A percentile compares a stretch with the other conserved stretches of the same genome.
phyloP scores from a whole-genome alignment of 2,329 filamentous ascomycete species.

The Albophoma yamanashiensis region DNA sequence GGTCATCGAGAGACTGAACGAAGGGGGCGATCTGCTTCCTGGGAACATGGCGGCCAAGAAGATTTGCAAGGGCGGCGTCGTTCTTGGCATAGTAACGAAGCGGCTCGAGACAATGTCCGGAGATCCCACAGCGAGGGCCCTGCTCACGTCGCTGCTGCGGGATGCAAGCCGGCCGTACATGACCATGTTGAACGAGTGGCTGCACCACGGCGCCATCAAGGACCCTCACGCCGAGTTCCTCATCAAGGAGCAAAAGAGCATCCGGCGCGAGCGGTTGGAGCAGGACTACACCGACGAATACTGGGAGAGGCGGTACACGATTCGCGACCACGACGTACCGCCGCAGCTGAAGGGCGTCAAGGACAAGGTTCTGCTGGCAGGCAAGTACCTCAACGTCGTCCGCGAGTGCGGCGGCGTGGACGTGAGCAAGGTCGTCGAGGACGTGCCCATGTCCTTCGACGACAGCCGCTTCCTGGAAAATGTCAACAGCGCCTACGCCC shows the following conservation, averaged over 20 bases:
- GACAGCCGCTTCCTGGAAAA: slow-evolving; percentile 90
- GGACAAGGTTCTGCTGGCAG: slow-evolving; percentile 87
- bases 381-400: slow-evolving; percentile 97
- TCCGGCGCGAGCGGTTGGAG: slow-evolving; percentile 79
- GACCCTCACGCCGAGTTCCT: slow-evolving; percentile 92
- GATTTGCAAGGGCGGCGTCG: slow-evolving; percentile 91
- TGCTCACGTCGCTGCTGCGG: slow-evolving; percentile 72
- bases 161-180: slow-evolving; percentile 93
- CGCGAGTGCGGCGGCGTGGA: slow-evolving; percentile 94
- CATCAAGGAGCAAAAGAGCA: slow-evolving; percentile 92
- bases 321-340: slow-evolving; percentile 82
- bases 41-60: slow-evolving; percentile 78
- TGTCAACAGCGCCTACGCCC: slow-evolving; percentile 87
- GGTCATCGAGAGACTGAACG: slow-evolving; percentile 79
- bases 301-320: slow-evolving; percentile 95
- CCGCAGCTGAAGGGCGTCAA: slow-evolving; percentile 85
- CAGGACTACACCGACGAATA: slow-evolving; percentile 98
- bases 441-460: slow-evolving; percentile 88
- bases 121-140: slow-evolving; percentile 73
- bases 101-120: slow-evolving; percentile 84
- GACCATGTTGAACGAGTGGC: slow-evolving; percentile 97
- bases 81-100: slow-evolving; percentile 79
- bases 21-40: slow-evolving; percentile 72
- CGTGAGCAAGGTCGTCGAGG: slow-evolving; percentile 75
- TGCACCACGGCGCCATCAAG: slow-evolving; percentile 90